Evolutionary conservation across 495 filamentous ascomycete genomes (phyloP), one percentile per base, ranked within the genome.

Genomic region (Sordaria brevicollis): DNA sequence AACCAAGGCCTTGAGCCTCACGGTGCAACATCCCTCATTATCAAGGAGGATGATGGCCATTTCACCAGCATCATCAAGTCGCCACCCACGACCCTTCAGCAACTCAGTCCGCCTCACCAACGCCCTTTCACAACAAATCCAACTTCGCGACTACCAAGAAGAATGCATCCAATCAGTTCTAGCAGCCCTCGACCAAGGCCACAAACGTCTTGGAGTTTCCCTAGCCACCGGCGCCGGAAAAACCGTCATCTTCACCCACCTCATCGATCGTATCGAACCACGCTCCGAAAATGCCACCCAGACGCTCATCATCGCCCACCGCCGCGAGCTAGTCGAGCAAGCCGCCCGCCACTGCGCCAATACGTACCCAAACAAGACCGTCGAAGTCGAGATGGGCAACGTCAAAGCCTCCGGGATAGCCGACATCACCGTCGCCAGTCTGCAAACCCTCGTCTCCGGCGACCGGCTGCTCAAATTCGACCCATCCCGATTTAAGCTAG

Each of bases 231-330:
- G 95, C 1, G 86, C 91, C 70, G 95, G 95, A 4, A 99, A 99
- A 78, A 99, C 95, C 4, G 93, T 99, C 73, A 93, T 99, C 71
- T 99, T 99, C 83, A 98, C 94, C 6, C 92, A 97, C 71, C 85
- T 99, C 10, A 97, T 99, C 66, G 88, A 90, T 68, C 91, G 92
- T 62, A 82, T 97, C 66, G 81, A 83, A 67, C 79, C 89, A 7
- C 82, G 78, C n/a, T 80, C 83, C 57, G 77, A 84, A 36, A 65
- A 72, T 37, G 89, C 90, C 15, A 87, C 86, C 4, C 93, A 93
- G 76, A 96, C 93, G 0, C 85, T 99, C 71, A 97, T 99, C 71
- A 83, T 99, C 29, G 95, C 90, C 54, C 95, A 99, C 81, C 88
- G 96, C 10, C 89, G 89, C 39, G 95, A 99, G 79, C 89, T 99